These are phyloP conservation scores for Coemansia sp. DNA, from an alignment of 192 early-diverging fungal genomes.

Conservation along the genomic window DNA sequence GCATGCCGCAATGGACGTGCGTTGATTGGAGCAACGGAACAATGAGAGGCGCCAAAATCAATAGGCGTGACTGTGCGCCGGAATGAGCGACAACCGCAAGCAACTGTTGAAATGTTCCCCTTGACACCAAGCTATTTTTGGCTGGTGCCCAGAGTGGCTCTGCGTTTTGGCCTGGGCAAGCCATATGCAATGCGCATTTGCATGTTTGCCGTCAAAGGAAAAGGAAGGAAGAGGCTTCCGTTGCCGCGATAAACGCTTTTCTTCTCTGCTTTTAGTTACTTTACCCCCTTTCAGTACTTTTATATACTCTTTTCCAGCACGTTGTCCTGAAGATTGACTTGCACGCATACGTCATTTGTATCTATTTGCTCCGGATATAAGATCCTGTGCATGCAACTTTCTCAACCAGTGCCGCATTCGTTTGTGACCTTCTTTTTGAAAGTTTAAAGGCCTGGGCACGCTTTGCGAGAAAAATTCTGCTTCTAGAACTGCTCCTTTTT, in stretches of 20 bases:
- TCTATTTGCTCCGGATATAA: neutral
- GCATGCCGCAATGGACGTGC: too few species aligned
- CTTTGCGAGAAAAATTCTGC: neutral
- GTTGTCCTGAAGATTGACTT: neutral
- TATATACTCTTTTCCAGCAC: neutral
- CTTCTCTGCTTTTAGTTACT: neutral
- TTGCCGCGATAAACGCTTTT: neutral
- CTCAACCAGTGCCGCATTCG: neutral
- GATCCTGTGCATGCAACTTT: neutral
- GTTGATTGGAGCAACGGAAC: neutral
- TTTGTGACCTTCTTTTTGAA: neutral
- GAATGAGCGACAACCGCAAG: neutral
- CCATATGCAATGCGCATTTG: neutral
- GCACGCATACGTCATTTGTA: constrained; percentile 6
- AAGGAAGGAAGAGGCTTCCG: neutral
- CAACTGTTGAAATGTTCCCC: neutral
- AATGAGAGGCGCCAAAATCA: neutral
- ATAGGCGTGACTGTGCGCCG: neutral
- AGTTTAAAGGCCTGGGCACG: neutral
- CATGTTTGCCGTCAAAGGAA: neutral
- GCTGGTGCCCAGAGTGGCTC: neutral
- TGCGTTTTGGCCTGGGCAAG: neutral
- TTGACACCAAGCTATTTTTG: neutral
- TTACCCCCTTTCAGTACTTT: neutral
- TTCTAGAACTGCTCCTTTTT: neutral